These are phyloP conservation scores for Pichia sp. DNA, from an alignment of 1,139 yeast species.

Conservation along the genomic window DNA sequence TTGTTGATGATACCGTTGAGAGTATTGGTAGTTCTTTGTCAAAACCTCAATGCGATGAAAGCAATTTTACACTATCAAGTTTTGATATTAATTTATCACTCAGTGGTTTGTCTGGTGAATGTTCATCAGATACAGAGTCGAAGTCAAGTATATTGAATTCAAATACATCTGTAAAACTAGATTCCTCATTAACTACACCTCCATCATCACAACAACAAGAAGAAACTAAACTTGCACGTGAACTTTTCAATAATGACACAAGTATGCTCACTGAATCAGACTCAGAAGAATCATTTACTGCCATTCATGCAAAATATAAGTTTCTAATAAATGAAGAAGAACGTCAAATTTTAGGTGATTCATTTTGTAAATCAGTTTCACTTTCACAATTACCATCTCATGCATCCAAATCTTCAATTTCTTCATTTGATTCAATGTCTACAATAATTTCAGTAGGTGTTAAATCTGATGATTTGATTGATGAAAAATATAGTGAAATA, in stretches of 20 bases:
- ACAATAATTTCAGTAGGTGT: background rate
- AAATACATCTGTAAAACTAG: background rate
- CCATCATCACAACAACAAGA: slow-evolving; percentile 11
- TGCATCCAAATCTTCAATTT: background rate
- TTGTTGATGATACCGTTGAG: too few relatives aligned
- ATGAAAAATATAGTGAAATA: slow-evolving; percentile 16
- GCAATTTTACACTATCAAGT: slow-evolving; percentile 1
- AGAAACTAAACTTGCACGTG: slow-evolving; percentile 12
- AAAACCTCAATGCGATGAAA: too few relatives aligned
- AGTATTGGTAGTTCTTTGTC: too few relatives aligned
- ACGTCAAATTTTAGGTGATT: slow-evolving; percentile 9
- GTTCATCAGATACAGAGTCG: background rate
- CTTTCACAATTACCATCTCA: background rate
- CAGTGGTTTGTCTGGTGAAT: too few relatives aligned
- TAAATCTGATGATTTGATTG: background rate
- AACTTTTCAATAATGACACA: slow-evolving; percentile 11
- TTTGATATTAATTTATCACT: background rate
- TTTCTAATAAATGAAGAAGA: slow-evolving; percentile 15
- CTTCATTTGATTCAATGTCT: background rate
- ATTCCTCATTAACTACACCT: background rate
- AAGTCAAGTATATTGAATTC: too few relatives aligned
- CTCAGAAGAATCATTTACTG: slow-evolving; percentile 13
- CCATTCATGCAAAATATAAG: slow-evolving; percentile 15
- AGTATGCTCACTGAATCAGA: slow-evolving; percentile 4
- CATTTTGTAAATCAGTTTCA: background rate